A percentile compares a stretch with the other conserved stretches of the same genome.
Evolutionary conservation across 2,329 filamentous ascomycete genomes (phyloP).

Genomic region (Fusarium irregulare): DNA sequence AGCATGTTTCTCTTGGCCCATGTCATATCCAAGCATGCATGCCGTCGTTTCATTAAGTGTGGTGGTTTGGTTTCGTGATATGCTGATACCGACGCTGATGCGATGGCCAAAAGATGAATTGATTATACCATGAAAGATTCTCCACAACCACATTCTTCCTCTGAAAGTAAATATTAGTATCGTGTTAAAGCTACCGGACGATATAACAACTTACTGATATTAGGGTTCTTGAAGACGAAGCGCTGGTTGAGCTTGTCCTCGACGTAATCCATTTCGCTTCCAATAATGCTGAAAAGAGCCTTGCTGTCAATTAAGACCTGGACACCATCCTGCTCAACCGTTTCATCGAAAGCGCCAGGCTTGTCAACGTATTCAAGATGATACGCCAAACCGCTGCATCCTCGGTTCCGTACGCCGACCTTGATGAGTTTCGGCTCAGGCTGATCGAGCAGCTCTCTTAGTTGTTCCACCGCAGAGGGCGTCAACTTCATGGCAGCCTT

Average conservation of each 20-base stretch:
- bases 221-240: constrained; percentile 96
- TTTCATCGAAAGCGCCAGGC: constrained; percentile 87
- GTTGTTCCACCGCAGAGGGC: constrained; percentile 80
- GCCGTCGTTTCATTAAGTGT: constrained; percentile 27
- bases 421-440: constrained; percentile 94
- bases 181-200: neutral
- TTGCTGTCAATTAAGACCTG: constrained; percentile 97
- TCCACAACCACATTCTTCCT: constrained; percentile 95
- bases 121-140: constrained; percentile 89
- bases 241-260: constrained; percentile 93
- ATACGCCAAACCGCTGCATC: constrained; percentile 93
- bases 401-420: constrained; percentile 92
- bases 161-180: constrained; percentile 63
- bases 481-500: constrained; percentile 94
- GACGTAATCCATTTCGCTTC: constrained; percentile 98
- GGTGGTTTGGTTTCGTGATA: constrained; percentile 2
- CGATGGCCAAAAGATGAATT: neutral
- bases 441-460: constrained; percentile 80
- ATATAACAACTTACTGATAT: constrained; percentile 83
- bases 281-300: constrained; percentile 96
- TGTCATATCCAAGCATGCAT: constrained; percentile 21
- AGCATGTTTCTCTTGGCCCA: neutral
- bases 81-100: neutral
- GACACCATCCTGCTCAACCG: constrained; percentile 94
- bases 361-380: constrained; percentile 96